phyloP scores from a whole-genome alignment of 768 basidiomycete species.

The Porphyrellus cyaneotinctus region DNA sequence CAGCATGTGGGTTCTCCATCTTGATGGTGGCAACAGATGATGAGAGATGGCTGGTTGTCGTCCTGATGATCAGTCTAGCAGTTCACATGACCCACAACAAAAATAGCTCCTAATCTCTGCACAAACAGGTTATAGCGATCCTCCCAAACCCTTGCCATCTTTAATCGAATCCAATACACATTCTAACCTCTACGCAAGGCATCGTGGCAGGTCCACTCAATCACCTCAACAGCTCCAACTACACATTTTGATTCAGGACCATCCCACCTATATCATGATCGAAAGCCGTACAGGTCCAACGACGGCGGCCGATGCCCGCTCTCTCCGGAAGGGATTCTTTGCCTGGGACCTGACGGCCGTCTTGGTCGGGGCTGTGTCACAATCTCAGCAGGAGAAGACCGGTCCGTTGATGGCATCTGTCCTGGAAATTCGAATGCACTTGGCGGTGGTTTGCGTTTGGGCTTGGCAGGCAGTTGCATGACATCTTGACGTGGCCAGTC shows the following conservation, averaged over 20 bases:
- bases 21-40: constrained; percentile 4
- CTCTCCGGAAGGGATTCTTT: constrained; percentile 20
- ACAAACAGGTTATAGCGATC: neutral
- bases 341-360: constrained; percentile 33
- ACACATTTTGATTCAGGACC: neutral
- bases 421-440: constrained; percentile 25
- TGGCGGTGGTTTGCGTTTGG: constrained; percentile 14
- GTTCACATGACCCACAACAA: neutral
- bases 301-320: constrained; percentile 16
- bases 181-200: constrained; percentile 8
- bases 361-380: constrained; percentile 22
- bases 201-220: constrained; percentile 12
- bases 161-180: neutral
- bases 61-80: neutral
- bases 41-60: neutral
- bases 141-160: constrained; percentile 18
- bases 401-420: constrained; percentile 7
- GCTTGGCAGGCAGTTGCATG: constrained; percentile 24
- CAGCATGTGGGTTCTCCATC: constrained; percentile 96
- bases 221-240: neutral
- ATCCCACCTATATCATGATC: constrained; percentile 1
- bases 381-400: neutral
- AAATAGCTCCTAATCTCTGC: neutral
- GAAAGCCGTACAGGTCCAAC: constrained; percentile 17
- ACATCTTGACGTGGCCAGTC: constrained; percentile 51